phyloP scores from a whole-genome alignment of 2,329 filamentous ascomycete species.

The Botrytis sinoallii region DNA sequence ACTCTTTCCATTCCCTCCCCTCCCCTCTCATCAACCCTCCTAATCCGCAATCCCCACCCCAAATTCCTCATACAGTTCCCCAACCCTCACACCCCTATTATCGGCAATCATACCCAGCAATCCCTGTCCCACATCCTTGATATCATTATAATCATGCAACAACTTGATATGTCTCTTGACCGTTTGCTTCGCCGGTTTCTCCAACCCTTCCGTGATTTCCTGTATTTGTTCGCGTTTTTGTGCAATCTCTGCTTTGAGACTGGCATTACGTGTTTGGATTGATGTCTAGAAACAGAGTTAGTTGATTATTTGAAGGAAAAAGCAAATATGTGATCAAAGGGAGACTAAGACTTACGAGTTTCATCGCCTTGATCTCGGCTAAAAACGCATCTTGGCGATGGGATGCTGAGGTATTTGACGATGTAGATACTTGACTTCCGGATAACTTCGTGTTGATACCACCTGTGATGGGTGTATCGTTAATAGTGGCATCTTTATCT shows the following conservation, averaged over 20 bases:
- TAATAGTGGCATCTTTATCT: neutral
- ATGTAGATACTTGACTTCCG: neutral
- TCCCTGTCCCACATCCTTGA: conserved; percentile 65
- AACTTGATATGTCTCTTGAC: conserved; percentile 62
- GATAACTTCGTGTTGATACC: neutral
- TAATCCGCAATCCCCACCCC: conserved; percentile 37
- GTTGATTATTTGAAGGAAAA: conserved; percentile 32
- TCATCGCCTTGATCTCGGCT: conserved; percentile 35
- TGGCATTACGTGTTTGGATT: conserved; percentile 45
- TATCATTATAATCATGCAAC: conserved; percentile 68
- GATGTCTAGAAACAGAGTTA: conserved; percentile 36
- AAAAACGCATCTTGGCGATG: conserved; percentile 31
- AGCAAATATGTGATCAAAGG: neutral
- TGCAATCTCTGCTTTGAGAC: conserved; percentile 41
- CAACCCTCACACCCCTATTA: conserved; percentile 49
- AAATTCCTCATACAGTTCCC: conserved; percentile 39
- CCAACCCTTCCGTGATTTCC: conserved; percentile 38
- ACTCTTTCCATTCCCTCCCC: neutral
- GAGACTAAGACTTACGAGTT: conserved; percentile 30
- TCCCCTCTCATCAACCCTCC: neutral
- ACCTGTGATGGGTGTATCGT: neutral
- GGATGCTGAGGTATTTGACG: neutral
- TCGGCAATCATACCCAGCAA: conserved; percentile 67
- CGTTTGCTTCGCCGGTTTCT: conserved; percentile 44
- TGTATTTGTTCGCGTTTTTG: conserved; percentile 38